phyloP scores from a whole-genome alignment of 352 stramenopile species.

The Globisporangium orthogonon region DNA sequence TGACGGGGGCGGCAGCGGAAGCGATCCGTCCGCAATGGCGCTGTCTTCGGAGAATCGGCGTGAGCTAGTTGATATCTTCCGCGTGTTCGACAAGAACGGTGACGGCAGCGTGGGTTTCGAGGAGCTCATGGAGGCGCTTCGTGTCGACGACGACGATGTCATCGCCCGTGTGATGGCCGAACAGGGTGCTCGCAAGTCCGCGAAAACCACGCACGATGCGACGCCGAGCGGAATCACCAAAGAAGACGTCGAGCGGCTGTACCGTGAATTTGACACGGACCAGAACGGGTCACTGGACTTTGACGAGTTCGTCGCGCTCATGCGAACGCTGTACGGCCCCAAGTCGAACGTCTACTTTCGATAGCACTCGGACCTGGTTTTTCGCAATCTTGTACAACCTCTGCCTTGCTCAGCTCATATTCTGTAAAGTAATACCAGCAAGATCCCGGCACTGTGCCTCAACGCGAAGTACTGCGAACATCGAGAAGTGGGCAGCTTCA shows the following conservation, averaged over 20 bases:
- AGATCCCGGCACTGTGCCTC: too few species aligned
- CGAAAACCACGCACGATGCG: not conserved
- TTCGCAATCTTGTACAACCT: too few species aligned
- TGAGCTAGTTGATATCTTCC: constrained; percentile 59
- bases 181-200: constrained; percentile 21
- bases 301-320: constrained; percentile 60
- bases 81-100: constrained; percentile 61
- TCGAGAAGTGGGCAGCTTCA: too few species aligned
- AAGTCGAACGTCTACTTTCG: constrained; percentile 15
- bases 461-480: too few species aligned
- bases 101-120: constrained; percentile 60
- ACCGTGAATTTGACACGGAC: constrained; percentile 46
- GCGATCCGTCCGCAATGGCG: not conserved
- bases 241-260: constrained; percentile 49
- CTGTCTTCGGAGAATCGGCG: constrained; percentile 27
- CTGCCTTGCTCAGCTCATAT: too few species aligned
- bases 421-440: too few species aligned
- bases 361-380: too few species aligned
- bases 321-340: constrained; percentile 38
- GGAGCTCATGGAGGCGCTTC: constrained; percentile 67
- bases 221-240: constrained; percentile 40
- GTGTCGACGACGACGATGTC: constrained; percentile 59
- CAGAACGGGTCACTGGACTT: constrained; percentile 52
- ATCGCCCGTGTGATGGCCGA: constrained; percentile 32
- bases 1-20: constrained; percentile 3